Conservation (phyloP, 768 basidiomycete species). For the Tylopilus intermedius region DNA sequence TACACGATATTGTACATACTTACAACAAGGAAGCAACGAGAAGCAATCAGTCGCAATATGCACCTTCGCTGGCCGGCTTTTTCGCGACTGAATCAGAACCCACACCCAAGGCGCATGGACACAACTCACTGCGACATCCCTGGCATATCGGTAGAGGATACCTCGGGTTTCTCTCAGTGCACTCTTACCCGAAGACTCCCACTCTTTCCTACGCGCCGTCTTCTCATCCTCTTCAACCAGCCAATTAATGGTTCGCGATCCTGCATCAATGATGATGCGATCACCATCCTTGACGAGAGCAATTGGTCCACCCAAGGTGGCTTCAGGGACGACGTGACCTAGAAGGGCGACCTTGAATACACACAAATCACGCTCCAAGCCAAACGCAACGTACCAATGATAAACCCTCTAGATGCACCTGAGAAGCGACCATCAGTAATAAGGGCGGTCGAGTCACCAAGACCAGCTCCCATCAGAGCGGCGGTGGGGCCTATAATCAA, state of each 20-base stretch:
- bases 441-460: slow-evolving; percentile 71
- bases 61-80: slow-evolving; percentile 82
- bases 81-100: slow-evolving; percentile 7
- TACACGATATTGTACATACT: not conserved
- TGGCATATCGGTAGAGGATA: slow-evolving; percentile 72
- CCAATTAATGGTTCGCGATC: slow-evolving; percentile 64
- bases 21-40: not conserved
- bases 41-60: slow-evolving; percentile 65
- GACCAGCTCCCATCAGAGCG: slow-evolving; percentile 79
- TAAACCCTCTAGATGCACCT: slow-evolving; percentile 69
- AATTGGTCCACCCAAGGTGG: slow-evolving; percentile 79
- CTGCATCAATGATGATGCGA: slow-evolving; percentile 67
- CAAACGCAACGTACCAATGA: slow-evolving; percentile 40
- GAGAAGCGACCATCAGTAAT: slow-evolving; percentile 90
- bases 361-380: slow-evolving; percentile 16
- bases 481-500: slow-evolving; percentile 60
- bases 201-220: slow-evolving; percentile 52
- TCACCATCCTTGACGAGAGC: slow-evolving; percentile 85
- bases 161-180: slow-evolving; percentile 69
- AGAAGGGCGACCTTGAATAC: slow-evolving; percentile 32
- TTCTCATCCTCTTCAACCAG: slow-evolving; percentile 65
- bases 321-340: slow-evolving; percentile 63
- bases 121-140: slow-evolving; percentile 75
- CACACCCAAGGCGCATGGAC: not conserved
- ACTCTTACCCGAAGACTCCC: slow-evolving; percentile 64